Evolutionary conservation across 768 basidiomycete genomes (phyloP).

Genomic region (Exidia glandulosa): DNA sequence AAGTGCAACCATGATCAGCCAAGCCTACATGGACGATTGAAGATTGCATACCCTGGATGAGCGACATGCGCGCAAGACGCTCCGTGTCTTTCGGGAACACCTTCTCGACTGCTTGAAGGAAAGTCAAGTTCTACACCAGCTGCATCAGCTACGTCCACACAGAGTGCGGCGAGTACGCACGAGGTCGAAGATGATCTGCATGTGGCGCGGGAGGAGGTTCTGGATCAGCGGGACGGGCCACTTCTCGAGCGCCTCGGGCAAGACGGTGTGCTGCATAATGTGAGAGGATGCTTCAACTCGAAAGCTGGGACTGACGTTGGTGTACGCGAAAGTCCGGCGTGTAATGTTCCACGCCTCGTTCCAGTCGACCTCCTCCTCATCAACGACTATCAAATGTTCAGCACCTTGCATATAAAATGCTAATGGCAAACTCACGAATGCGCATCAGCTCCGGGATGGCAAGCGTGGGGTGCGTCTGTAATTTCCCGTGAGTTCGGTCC

Average conservation of each 20-base stretch:
- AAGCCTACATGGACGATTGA: not conserved
- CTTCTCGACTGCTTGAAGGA: constrained; percentile 64
- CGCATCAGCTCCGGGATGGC: constrained; percentile 95
- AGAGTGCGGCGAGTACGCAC: constrained; percentile 26
- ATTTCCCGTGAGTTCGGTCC: constrained; percentile 1
- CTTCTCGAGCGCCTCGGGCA: constrained; percentile 50
- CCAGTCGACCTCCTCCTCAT: constrained; percentile 86
- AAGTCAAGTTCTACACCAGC: constrained; percentile 1
- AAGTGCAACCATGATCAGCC: not conserved
- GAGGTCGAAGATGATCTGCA: constrained; percentile 90
- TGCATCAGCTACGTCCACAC: no score
- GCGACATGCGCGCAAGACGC: constrained; percentile 70
- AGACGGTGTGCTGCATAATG: not conserved
- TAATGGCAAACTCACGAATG: constrained; percentile 25
- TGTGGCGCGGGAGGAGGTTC: constrained; percentile 74
- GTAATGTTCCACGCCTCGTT: constrained; percentile 79
- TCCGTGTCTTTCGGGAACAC: constrained; percentile 84
- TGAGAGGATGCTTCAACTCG: no score
- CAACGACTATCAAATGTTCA: constrained; percentile 34
- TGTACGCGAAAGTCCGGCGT: constrained; percentile 88
- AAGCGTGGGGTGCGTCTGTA: constrained; percentile 88
- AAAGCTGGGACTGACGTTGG: constrained; percentile 34
- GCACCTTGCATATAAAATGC: not conserved
- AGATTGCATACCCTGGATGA: constrained; percentile 64
- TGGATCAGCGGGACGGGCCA: constrained; percentile 87